Evolutionary conservation across 2,329 filamentous ascomycete genomes (phyloP).

Genomic region (Exserohilum turcica): DNA sequence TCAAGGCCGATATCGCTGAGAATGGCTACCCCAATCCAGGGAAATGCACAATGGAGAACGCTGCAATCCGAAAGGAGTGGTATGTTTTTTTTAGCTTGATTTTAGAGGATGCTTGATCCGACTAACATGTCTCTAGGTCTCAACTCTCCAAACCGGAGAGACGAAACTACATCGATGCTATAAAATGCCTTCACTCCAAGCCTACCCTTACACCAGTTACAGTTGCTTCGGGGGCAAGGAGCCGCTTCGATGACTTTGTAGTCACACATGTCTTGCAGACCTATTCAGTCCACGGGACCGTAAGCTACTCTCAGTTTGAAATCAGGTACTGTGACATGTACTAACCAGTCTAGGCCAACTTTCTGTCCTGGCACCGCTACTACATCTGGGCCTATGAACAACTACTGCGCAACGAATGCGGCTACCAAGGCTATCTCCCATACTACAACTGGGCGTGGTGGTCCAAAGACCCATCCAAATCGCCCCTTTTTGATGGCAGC

Average conservation of each 20-base stretch:
- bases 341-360: constrained; percentile 28
- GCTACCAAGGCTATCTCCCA: constrained; percentile 6
- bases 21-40: constrained; percentile 26
- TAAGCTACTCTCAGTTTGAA: constrained; percentile 6
- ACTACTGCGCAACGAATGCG: constrained; percentile 49
- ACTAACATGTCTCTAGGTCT: constrained; percentile 18
- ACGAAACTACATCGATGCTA: constrained; percentile 37
- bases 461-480: constrained; percentile 2
- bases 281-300: constrained; percentile 34
- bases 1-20: constrained; percentile 20
- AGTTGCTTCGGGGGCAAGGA: constrained; percentile 34
- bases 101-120: neutral
- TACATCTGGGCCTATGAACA: constrained; percentile 50
- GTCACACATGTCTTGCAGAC: constrained; percentile 40
- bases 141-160: constrained; percentile 23
- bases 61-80: constrained; percentile 52
- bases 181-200: constrained; percentile 36
- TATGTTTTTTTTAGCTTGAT: constrained; percentile 12
- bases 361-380: constrained; percentile 48
- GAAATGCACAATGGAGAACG: constrained; percentile 44
- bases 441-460: constrained; percentile 10
- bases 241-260: constrained; percentile 41
- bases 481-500: constrained; percentile 6
- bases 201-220: constrained; percentile 23
- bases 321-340: neutral